Evolutionary conservation across 208 protist genomes (phyloP), one percentile per base, ranked within the genome.

Genomic region (Wallacemonas rigidus): DNA sequence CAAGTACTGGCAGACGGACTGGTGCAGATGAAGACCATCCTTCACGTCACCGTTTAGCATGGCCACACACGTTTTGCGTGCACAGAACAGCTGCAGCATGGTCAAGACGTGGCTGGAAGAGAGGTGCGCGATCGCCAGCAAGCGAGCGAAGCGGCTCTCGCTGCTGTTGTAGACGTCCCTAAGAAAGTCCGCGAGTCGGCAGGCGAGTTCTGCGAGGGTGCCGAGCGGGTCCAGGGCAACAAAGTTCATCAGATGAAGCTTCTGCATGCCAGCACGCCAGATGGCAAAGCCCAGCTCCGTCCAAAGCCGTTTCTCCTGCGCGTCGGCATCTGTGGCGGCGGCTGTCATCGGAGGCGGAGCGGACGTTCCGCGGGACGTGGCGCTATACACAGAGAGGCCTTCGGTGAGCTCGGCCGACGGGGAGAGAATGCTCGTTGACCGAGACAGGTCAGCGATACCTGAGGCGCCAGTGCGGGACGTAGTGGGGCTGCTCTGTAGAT

Each of bases 241-340:
- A 65, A 87, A 84, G 3, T 85, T 78, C 63, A 94, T 69, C 17
- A 96, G 69, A 9, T 74, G 76, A 15, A 85, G 48, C 69, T 91
- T 85, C 69, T 94, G 81, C 8, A 71, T 47, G 4, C 73, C 68
- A n/a, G 92, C 79, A 15, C 89, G 78, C 82, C 82, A 91, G 51
- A 93, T 88, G 3, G 89, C 61, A 56, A 77, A 84, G 5, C 80
- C 81, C 2, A 91, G 57, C 69, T 96, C 86, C 36, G 82, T 75
- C 91, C 91, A 96, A 45, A 88, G 72, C 12, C 84, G 68, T 36
- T 72, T 53, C 76, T 93, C 83, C 8, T 51, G 41, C 2, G 60
- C 38, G 36, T 12, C 56, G 12, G 43, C 47, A 55, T 65, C 60
- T 6, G 14, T 9, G 38, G 41, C 43, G 60, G 0, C n/a, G 11